Conservation (phyloP, 1,284 basidiomycete species). For the Rhodotorula sp. region DNA sequence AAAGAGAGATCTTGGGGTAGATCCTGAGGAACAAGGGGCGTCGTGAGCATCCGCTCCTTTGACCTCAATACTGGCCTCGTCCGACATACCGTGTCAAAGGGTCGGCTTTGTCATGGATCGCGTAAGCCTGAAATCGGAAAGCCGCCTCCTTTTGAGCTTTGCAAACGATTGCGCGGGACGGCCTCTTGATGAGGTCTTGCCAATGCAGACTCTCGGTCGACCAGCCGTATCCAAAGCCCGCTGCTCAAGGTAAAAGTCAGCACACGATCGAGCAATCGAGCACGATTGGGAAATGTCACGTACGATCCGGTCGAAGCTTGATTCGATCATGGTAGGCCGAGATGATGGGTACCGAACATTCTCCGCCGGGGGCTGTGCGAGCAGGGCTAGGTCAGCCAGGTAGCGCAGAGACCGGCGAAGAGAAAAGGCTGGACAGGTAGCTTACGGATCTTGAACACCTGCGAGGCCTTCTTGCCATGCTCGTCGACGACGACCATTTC, state of each 20-base stretch:
- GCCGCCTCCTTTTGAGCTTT: conserved; percentile 85
- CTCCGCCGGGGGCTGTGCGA: conserved; percentile 70
- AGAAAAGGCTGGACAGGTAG: conserved; percentile 24
- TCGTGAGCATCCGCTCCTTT: neutral
- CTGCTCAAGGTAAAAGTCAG: conserved; percentile 52
- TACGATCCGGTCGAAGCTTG: conserved; percentile 88
- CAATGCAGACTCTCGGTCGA: conserved; percentile 77
- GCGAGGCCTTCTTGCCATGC: conserved; percentile 72
- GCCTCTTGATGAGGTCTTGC: conserved; percentile 81
- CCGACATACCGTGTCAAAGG: conserved; percentile 57
- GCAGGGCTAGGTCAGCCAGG: conserved; percentile 1
- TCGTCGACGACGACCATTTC: conserved; percentile 88
- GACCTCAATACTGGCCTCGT: conserved; percentile 30
- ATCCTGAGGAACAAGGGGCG: conserved; percentile 55
- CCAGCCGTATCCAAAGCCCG: conserved; percentile 95
- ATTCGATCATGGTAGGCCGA: conserved; percentile 81
- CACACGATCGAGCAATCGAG: conserved; percentile 1
- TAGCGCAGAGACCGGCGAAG: conserved; percentile 5
- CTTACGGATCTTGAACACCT: conserved; percentile 79
- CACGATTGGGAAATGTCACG: conserved; percentile 47
- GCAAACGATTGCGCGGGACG: conserved; percentile 80
- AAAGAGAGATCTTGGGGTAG: conserved; percentile 80
- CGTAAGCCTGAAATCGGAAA: conserved; percentile 94
- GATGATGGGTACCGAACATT: conserved; percentile 88
- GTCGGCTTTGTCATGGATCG: conserved; percentile 73